Base-by-base conservation (phyloP, 2,329 filamentous ascomycete genomes). In the Trematosphaeria pertusa region DNA sequence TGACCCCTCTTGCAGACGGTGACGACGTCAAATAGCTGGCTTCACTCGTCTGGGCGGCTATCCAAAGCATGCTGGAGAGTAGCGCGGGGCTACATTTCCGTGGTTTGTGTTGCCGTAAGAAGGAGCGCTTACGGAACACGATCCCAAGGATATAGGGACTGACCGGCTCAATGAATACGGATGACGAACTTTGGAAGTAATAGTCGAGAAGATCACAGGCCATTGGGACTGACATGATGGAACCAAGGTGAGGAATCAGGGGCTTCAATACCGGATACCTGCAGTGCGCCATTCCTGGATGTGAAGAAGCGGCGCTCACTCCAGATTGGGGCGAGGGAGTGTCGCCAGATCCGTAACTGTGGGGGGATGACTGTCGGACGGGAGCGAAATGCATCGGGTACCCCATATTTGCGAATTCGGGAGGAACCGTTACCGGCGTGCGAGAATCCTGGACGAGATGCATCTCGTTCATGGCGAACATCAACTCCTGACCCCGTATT, bases 41-140 rank as follows among this genome's bases (percentile, higher is more conserved):
- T 69, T 96, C 92, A 70, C 90, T 94, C 2, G 91, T 96, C 69
- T 96, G 91, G 2, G 91, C 91, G 14, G 89, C 89, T 22, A 95
- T 87, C 91, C 91, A 96, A n/a, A 97, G 82, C 83, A 97, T 96
- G 71, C 91, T 96, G 20, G 92, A 89, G 20, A 97, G 79, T 20
- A 97, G 78, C 2, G 91, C 91, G 19, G 91, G 91, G 58, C 88
- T 92, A 65, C 91, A 96, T 48, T 81, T 81, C 50, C 92, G 82
- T 14, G 92, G 91, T 63, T 88, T 91, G 46, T 85, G 89, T 10
- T 87, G 87, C 59, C 95, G 89, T 35, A 97, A 78, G 70, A 97
- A 91, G 0, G 91, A 92, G 54, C 87, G 83, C 70, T 94, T 96
- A 56, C 92, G 84, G 74, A 96, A 95, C 40, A 96, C 85, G 51